phyloP scores from a whole-genome alignment of 805 yeast genomes.

The Ogataea paraovalis region DNA sequence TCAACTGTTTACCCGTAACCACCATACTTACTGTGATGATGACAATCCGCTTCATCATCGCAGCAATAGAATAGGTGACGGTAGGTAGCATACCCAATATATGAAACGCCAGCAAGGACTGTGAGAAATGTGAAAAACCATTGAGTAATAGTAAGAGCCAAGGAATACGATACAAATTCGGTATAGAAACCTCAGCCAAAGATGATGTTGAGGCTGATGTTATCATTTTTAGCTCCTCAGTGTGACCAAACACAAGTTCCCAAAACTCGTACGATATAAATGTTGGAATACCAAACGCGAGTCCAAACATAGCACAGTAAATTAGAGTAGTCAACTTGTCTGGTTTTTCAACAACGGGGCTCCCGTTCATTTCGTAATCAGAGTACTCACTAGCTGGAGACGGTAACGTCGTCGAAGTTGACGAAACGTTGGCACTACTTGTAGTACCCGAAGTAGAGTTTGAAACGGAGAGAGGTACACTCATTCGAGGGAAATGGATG shows the following conservation, averaged over 20 bases:
- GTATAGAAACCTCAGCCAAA: constrained; percentile 15
- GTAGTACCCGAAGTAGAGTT: neutral
- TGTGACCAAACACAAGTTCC: constrained; percentile 21
- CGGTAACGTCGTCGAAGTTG: neutral
- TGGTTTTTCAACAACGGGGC: constrained; percentile 40
- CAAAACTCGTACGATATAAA: constrained; percentile 61
- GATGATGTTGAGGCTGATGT: constrained; percentile 4
- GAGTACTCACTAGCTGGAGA: neutral
- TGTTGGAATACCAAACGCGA: constrained; percentile 66
- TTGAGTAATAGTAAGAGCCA: constrained; percentile 51
- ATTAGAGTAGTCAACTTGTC: constrained; percentile 79
- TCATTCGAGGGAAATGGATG: neutral
- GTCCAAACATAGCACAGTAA: constrained; percentile 74
- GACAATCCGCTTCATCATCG: constrained; percentile 83
- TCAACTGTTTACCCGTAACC: constrained; percentile 49
- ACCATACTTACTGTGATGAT: constrained; percentile 75
- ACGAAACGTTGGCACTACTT: neutral
- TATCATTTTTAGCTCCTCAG: neutral
- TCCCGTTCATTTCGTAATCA: neutral
- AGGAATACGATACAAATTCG: constrained; percentile 33
- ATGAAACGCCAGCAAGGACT: constrained; percentile 78
- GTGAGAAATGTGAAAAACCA: constrained; percentile 75
- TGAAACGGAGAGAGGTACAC: neutral
- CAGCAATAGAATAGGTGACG: constrained; percentile 80
- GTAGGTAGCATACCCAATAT: constrained; percentile 78